Evolutionary conservation across 176 grass and related monocot species (phyloP).

Genomic region (Carex parvula): DNA sequence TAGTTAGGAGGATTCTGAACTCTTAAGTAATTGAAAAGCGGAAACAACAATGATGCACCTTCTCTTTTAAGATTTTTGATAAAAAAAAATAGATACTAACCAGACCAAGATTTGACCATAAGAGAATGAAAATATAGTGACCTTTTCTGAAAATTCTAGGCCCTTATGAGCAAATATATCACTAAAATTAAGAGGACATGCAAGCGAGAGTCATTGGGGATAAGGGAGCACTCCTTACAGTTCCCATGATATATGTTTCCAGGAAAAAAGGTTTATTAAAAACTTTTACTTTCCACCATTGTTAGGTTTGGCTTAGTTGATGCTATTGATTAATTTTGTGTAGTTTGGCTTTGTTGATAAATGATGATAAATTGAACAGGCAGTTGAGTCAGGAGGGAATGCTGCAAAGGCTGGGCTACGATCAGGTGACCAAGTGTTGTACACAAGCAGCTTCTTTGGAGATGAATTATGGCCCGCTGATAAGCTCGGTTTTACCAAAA

Average conservation of each 20-base stretch:
- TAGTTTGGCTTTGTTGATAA: neutral
- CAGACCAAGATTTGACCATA: neutral
- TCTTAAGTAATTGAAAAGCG: too few relatives aligned
- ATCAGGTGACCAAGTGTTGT: slow-evolving; percentile 77
- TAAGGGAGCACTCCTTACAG: neutral
- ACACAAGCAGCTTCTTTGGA: slow-evolving; percentile 95
- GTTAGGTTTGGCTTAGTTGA: neutral
- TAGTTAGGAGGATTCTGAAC: too few relatives aligned
- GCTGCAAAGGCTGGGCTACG: slow-evolving; percentile 73
- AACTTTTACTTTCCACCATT: neutral
- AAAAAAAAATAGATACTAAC: too few relatives aligned
- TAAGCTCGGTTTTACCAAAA: slow-evolving; percentile 98
- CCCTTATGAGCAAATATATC: neutral
- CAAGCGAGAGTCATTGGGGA: neutral
- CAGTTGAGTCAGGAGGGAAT: slow-evolving; percentile 84
- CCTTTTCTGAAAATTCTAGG: neutral
- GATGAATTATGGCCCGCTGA: slow-evolving; percentile 97
- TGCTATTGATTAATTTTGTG: neutral
- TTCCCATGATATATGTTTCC: neutral
- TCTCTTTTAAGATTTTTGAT: too few relatives aligned
- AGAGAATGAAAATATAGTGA: neutral
- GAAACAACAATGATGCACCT: too few relatives aligned
- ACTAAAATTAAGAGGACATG: neutral
- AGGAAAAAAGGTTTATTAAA: neutral
- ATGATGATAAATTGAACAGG: slow-evolving; percentile 36